A percentile compares a stretch with the other conserved stretches of the same genome.
Evolutionary conservation across 257 asterid species (phyloP).

Genomic region (Leptodermis oblonga): DNA sequence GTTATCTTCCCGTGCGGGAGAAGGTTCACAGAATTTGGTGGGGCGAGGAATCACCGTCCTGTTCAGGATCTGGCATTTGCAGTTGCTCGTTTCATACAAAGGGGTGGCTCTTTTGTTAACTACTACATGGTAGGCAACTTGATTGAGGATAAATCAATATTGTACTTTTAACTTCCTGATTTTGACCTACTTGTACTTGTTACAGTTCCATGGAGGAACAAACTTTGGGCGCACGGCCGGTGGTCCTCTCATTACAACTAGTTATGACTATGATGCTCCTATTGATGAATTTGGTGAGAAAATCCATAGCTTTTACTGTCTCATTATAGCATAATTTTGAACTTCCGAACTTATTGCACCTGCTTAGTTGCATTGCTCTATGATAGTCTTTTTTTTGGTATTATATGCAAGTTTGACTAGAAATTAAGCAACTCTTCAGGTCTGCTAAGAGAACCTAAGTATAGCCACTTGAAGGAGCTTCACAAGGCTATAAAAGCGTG

Average conservation of each 20-base stretch:
- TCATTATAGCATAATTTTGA: no score
- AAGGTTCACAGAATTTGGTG: slow-evolving; percentile 69
- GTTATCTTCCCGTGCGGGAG: slow-evolving; percentile 1
- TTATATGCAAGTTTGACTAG: background rate
- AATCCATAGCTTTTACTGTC: background rate
- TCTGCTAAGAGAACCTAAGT: slow-evolving; percentile 57
- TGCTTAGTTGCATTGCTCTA: background rate
- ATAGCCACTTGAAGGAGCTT: slow-evolving; percentile 61
- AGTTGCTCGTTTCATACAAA: slow-evolving; percentile 55
- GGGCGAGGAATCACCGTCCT: slow-evolving; percentile 49
- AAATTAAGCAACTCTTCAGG: slow-evolving; percentile 27
- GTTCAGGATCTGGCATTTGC: slow-evolving; percentile 77
- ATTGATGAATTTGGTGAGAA: slow-evolving; percentile 62
- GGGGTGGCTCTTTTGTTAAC: slow-evolving; percentile 59
- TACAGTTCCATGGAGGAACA: slow-evolving; percentile 74
- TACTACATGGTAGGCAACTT: slow-evolving; percentile 59
- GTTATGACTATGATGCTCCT: slow-evolving; percentile 78
- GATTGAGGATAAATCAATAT: background rate
- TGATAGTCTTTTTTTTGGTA: background rate
- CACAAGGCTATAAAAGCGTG: slow-evolving; percentile 64
- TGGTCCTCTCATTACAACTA: slow-evolving; percentile 65
- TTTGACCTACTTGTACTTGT: background rate
- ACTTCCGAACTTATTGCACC: background rate
- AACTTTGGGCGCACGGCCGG: slow-evolving; percentile 77
- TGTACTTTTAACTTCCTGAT: background rate